Conservation (phyloP, 108 stramenopile species). For the Aurantiochytrium sp. region DNA sequence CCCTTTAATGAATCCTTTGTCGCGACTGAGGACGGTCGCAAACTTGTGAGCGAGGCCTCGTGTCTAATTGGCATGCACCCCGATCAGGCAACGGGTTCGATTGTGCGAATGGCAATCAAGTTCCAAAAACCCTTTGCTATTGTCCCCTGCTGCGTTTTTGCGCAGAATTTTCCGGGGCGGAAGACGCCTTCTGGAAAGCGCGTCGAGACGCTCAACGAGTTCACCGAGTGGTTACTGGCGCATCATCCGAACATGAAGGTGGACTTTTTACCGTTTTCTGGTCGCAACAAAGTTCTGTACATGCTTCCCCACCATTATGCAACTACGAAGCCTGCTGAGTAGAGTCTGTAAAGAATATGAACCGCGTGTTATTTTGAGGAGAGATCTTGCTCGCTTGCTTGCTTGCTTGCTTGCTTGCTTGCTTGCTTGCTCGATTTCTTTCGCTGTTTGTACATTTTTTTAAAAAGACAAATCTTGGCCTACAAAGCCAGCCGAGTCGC, state of each 20-base stretch:
- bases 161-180: conserved; percentile 29
- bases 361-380: neutral
- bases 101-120: conserved; percentile 35
- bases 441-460: neutral
- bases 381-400: neutral
- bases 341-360: neutral
- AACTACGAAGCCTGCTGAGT: neutral
- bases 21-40: neutral
- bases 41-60: neutral
- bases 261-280: neutral
- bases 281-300: conserved; percentile 13
- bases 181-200: neutral
- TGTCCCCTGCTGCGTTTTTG: conserved; percentile 48
- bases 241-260: neutral
- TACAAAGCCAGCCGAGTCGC: neutral
- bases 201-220: neutral
- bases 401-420: neutral
- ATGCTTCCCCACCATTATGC: neutral
- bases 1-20: neutral
- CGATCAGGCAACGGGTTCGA: conserved; percentile 49
- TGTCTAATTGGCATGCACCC: conserved; percentile 45
- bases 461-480: neutral
- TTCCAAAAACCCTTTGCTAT: conserved; percentile 36
- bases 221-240: neutral
- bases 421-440: neutral